phyloP scores from a whole-genome alignment of 2,329 filamentous ascomycete species.

The Bipolaris victoriae region DNA sequence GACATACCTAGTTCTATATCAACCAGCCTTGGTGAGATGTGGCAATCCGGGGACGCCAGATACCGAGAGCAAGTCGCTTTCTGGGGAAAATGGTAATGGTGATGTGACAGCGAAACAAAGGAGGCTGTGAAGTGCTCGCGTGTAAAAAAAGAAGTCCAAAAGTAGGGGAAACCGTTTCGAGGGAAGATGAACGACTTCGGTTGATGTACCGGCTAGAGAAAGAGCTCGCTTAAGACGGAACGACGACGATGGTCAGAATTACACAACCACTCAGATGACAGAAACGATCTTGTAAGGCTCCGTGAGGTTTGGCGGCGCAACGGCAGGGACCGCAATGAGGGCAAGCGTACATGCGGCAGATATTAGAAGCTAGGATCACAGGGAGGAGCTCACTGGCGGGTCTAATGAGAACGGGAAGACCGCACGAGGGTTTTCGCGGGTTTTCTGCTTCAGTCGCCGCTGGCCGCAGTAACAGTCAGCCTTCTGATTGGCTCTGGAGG shows the following conservation, averaged over 20 bases:
- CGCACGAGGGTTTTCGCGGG: conserved; percentile 38
- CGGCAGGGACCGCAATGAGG: conserved; percentile 34
- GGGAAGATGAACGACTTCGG: conserved; percentile 44
- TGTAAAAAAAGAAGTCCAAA: conserved; percentile 47
- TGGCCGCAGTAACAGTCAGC: conserved; percentile 20
- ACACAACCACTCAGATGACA: conserved; percentile 43
- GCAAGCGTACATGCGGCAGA: conserved; percentile 35
- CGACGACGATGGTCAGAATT: conserved; percentile 45
- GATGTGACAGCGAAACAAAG: conserved; percentile 44
- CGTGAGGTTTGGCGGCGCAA: conserved; percentile 42
- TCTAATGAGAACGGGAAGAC: conserved; percentile 36
- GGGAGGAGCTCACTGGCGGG: conserved; percentile 31
- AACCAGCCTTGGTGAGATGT: conserved; percentile 30
- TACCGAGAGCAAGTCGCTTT: conserved; percentile 38
- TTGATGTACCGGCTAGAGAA: conserved; percentile 37
- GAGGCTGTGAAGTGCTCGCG: conserved; percentile 34
- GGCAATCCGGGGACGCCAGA: conserved; percentile 40
- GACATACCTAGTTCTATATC: conserved; percentile 48
- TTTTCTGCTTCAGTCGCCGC: conserved; percentile 46
- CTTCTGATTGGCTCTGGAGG: conserved; percentile 38
- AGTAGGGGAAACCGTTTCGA: conserved; percentile 33
- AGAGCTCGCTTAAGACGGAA: conserved; percentile 48
- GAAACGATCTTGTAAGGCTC: conserved; percentile 37
- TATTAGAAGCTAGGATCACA: conserved; percentile 30
- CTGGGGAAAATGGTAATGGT: conserved; percentile 24